Conservation (phyloP, 768 basidiomycete species). For the Floccularia luteovirens region DNA sequence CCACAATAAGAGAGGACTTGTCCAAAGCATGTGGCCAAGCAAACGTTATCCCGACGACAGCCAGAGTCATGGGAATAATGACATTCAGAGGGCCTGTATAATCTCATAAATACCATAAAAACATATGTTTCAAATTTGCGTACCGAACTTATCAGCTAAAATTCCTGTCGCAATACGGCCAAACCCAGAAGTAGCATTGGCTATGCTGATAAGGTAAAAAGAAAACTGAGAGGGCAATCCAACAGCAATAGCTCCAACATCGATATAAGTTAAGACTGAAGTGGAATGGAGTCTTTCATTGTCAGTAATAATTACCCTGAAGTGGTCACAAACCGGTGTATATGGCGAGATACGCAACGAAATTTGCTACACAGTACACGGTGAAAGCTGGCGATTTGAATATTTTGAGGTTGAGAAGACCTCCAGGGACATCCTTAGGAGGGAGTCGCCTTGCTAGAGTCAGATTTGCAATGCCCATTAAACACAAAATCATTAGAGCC, state of each 20-base stretch:
- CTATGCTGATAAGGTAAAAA: conserved; percentile 54
- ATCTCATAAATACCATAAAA: conserved; percentile 1
- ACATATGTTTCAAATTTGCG: conserved; percentile 6
- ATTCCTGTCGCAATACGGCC: conserved; percentile 46
- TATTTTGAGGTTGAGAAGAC: conserved; percentile 39
- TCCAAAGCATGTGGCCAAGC: conserved; percentile 50
- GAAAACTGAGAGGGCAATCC: conserved; percentile 41
- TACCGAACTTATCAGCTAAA: conserved; percentile 43
- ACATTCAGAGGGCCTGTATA: conserved; percentile 47
- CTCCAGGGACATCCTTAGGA: conserved; percentile 39
- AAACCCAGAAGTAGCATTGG: conserved; percentile 50
- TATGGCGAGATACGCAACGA: conserved; percentile 49
- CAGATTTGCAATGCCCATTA: conserved; percentile 44
- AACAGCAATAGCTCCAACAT: conserved; percentile 35
- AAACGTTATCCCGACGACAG: conserved; percentile 46
- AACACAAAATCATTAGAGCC: conserved; percentile 44
- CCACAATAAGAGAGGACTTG: conserved; percentile 30
- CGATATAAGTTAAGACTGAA: conserved; percentile 51
- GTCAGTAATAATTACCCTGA: background rate
- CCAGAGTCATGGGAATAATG: conserved; percentile 41
- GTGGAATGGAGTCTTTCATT: background rate
- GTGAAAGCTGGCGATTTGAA: conserved; percentile 42
- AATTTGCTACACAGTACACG: conserved; percentile 39
- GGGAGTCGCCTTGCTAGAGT: conserved; percentile 40
- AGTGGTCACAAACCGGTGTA: conserved; percentile 38